phyloP scores from a whole-genome alignment of 2,329 filamentous ascomycete genomes.

The Coleophoma eucalyptorum region DNA sequence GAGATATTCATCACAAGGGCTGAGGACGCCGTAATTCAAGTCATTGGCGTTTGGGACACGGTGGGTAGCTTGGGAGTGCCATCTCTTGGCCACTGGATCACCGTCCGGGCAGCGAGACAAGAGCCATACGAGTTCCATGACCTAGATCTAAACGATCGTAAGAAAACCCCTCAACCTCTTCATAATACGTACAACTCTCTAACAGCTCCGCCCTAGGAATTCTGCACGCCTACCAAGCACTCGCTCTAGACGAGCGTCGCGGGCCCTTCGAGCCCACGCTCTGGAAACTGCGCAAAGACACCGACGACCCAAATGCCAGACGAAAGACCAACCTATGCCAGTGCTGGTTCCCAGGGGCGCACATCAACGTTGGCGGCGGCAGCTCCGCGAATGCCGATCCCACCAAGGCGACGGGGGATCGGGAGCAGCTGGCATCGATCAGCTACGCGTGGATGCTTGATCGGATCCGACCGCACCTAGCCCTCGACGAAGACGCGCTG shows the following conservation, averaged over 20 bases:
- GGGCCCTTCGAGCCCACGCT: slow-evolving; percentile 27
- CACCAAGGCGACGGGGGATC: not conserved
- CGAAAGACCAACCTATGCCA: not conserved
- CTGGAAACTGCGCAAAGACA: slow-evolving; percentile 22
- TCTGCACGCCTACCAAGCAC: slow-evolving; percentile 41
- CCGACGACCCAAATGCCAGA: not conserved
- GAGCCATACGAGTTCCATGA: not conserved
- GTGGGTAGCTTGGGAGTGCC: slow-evolving; percentile 19
- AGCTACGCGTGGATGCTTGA: not conserved
- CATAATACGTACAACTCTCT: not conserved
- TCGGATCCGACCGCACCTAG: not conserved
- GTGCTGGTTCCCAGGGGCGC: slow-evolving; percentile 2
- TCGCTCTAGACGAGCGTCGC: slow-evolving; percentile 40
- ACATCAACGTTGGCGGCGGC: slow-evolving; percentile 1
- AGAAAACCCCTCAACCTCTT: not conserved
- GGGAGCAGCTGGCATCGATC: not conserved
- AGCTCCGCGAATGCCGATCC: not conserved
- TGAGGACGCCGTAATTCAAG: slow-evolving; percentile 31
- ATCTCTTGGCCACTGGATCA: not conserved
- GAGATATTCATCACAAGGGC: not conserved
- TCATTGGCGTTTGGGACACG: slow-evolving; percentile 42
- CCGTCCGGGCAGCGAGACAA: not conserved
- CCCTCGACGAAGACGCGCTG: not conserved
- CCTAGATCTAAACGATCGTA: not conserved
- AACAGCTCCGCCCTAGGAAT: slow-evolving; percentile 21